These are phyloP conservation scores for Inga oerstediana DNA, from an alignment of 306 rosid species.

Conservation along the genomic window DNA sequence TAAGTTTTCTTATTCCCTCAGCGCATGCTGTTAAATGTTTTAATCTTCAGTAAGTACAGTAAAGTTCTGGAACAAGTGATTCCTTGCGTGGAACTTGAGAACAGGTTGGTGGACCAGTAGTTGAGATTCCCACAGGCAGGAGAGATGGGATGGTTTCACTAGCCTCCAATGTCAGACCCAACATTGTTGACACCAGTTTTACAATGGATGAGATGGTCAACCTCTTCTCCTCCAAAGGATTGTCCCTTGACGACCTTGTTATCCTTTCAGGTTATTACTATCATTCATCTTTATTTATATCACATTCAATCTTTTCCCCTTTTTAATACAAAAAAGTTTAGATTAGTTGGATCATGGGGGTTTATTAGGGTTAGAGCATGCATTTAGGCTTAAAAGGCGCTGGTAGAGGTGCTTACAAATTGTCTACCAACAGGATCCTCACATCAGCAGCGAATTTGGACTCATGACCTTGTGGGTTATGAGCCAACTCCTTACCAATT, in stretches of 20 bases:
- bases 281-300: not conserved
- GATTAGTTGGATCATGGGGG: no score
- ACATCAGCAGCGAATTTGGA: no score
- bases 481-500: no score
- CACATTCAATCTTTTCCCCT: not conserved
- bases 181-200: slow-evolving; percentile 85
- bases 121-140: slow-evolving; percentile 76
- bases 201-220: slow-evolving; percentile 72
- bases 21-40: not conserved
- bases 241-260: slow-evolving; percentile 80
- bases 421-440: no score
- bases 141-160: slow-evolving; percentile 78
- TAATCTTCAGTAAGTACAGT: slow-evolving; percentile 10
- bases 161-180: slow-evolving; percentile 83
- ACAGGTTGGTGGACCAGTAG: slow-evolving; percentile 80
- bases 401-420: no score
- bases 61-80: slow-evolving; percentile 10
- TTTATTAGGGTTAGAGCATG: no score
- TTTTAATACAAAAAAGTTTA: no score
- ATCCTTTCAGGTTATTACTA: slow-evolving; percentile 64
- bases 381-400: no score
- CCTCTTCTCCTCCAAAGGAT: slow-evolving; percentile 73
- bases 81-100: slow-evolving; percentile 30
- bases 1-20: slow-evolving; percentile 39
- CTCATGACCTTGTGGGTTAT: no score